Percentiles rank a stretch among this genome's conserved stretches.
Conservation (phyloP, 345 rosid genomes). For the Ceriops zippeliana region DNA sequence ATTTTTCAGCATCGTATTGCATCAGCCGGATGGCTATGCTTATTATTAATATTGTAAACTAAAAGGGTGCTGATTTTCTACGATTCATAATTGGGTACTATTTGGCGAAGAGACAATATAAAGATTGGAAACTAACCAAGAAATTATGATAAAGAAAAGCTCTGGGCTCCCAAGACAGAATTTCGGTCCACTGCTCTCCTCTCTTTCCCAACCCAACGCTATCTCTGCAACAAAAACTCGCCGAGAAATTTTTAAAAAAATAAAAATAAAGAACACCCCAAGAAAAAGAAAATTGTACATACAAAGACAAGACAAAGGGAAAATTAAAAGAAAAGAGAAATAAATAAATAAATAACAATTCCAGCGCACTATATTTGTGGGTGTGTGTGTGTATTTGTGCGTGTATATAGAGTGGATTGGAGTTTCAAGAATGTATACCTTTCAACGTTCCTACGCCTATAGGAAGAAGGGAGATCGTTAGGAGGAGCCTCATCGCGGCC, state of each 20-base stretch:
- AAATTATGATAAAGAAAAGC: conserved; percentile 80
- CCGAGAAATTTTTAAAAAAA: neutral
- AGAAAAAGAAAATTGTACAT: neutral
- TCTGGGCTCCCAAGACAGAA: conserved; percentile 89
- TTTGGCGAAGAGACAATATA: neutral
- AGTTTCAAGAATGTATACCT: conserved; percentile 36
- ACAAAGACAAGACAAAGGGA: neutral
- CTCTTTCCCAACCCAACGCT: conserved; percentile 51
- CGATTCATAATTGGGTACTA: neutral
- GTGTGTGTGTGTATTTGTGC: neutral
- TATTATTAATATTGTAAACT: no score
- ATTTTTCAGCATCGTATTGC: no score
- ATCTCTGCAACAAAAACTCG: conserved; percentile 34
- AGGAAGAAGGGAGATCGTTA: conserved; percentile 43
- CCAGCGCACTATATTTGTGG: neutral
- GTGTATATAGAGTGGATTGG: no score
- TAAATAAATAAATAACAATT: no score
- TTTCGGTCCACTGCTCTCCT: conserved; percentile 84
- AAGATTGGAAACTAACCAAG: conserved; percentile 50
- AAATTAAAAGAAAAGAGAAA: neutral
- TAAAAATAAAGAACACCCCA: neutral
- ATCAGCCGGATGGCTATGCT: no score
- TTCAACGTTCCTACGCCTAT: conserved; percentile 48
- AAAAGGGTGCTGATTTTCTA: neutral
- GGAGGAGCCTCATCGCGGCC: conserved; percentile 43